Evolutionary conservation across 352 stramenopile species (phyloP), one percentile per base, ranked within the genome.

Genomic region (Halophytophthora batemanensis): DNA sequence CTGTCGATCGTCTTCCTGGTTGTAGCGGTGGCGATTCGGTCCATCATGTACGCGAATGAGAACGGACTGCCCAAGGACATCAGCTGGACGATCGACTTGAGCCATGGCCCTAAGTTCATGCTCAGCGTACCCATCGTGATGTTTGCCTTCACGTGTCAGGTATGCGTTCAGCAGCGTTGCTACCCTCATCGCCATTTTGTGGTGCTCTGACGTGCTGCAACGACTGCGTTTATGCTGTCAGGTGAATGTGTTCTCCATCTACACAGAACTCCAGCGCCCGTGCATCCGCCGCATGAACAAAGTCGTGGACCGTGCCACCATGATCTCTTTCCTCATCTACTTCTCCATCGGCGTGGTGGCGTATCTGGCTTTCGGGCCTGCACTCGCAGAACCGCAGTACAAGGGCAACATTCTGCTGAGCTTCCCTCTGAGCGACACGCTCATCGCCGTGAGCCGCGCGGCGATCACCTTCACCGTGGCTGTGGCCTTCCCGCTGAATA

Each of bases 211-310:
- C 45, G 36, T 25, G 42, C 25, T 54, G 19, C 56, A 56, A 61
- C 45, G 21, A 12, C 40, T 37, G 19, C 43, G 4, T n/a, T 44
- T 10, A 35, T 23, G 0, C 19, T 36, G 29, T 8, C 36, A 87
- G 73, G 80, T 90, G 10, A 93, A 93, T 41, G 82, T 93, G 14
- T 93, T 93, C 42, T 93, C 82, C 15, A 93, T 93, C 61, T 93
- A 91, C 56, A 93, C 82, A n/a, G 82, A 93, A 50, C 71, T 93
- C 13, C 82, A 93, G 56, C 80, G 82, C 1, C 82, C 82, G 39
- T 90, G 81, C 60, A 91, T 93, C 50, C 82, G 82, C 18, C 82
- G 82, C 38, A 93, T 93, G 82, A 90, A 90, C 66, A 93, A 93
- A 56, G 80, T 93, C 25, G 82, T 93, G 6, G 82, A 93, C 51